Evolutionary conservation across 345 rosid genomes (phyloP), one percentile per base, ranked within the genome.

Genomic region (Geranium rotundifolium): DNA sequence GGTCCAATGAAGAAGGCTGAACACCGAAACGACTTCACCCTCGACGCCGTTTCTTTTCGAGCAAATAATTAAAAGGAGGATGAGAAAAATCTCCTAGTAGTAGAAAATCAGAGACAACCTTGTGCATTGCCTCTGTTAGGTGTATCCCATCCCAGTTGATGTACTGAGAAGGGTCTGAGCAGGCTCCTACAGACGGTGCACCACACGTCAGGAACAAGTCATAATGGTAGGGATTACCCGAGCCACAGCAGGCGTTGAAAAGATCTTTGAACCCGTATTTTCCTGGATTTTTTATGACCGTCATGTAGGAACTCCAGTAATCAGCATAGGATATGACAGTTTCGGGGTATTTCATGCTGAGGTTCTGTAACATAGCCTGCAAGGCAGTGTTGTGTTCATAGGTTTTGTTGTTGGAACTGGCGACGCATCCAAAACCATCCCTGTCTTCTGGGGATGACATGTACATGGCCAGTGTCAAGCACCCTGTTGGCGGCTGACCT

Each of bases 401-500:
- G 76, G 72, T 78, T 63, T 82, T 84, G 66, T 81, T 72, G 77
- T 87, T 89, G 58, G 31, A 77, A 56, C 86, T 89, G 80, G 83
- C 73, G 13, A 84, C 91, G 55, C 98, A 87, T 19, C 98, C 97
- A 2, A 92, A 27, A 7, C 67, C 74, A 58, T 92, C 98, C 37
- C 95, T 76, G 69, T 89, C 96, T 1, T 78, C 73, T 52, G 79
- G 74, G 0, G 80, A 19, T 29, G 95, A 78, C 17, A 92, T 67
- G 1, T 77, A 19, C 91, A 92, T 66, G 29, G 95, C 31, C 63
- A 89, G 70, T 13, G 99, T 75, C 71, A 89, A 80, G 83, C 97
- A 92, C 29, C 99, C 96, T 4, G 87, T 60, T 1, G 82, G 58
- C 0, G 97, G 99, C 56, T 84, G 84, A 23, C 89, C 85, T 82